phyloP scores from a whole-genome alignment of 1,284 basidiomycete species.

The Rhodotorula sp. region DNA sequence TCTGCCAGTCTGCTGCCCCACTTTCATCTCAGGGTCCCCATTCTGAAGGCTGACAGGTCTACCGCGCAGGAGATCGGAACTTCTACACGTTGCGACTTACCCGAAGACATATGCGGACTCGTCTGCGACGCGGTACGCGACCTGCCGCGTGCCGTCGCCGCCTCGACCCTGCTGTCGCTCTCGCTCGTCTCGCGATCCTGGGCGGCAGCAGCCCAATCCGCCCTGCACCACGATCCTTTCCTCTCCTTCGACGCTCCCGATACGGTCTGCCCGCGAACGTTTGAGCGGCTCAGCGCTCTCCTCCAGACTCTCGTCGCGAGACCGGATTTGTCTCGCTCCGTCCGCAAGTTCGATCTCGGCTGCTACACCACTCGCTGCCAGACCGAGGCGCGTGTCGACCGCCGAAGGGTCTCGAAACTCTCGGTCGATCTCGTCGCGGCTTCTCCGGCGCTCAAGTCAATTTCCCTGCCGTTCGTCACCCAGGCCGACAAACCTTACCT shows the following conservation, averaged over 20 bases:
- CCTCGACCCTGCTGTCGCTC: slow-evolving; percentile 19
- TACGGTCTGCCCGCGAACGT: slow-evolving; percentile 8
- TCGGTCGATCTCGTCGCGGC: slow-evolving; percentile 7
- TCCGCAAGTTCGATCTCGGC: slow-evolving; percentile 11
- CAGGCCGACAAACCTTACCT: slow-evolving; percentile 18
- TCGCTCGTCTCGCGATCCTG: slow-evolving; percentile 20
- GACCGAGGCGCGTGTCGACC: slow-evolving; percentile 6
- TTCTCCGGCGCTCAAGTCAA: neutral
- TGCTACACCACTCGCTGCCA: slow-evolving; percentile 10
- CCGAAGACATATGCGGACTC: slow-evolving; percentile 8
- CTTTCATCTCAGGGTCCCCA: too few species aligned
- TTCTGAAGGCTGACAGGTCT: too few species aligned
- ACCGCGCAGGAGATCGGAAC: neutral
- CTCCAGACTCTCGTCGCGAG: slow-evolving; percentile 6
- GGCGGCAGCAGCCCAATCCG: slow-evolving; percentile 16
- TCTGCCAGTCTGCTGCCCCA: too few species aligned
- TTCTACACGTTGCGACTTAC: neutral
- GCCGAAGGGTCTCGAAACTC: slow-evolving; percentile 3
- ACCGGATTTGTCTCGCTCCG: slow-evolving; percentile 8
- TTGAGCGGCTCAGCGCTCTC: neutral
- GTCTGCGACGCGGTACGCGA: neutral
- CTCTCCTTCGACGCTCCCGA: slow-evolving; percentile 23
- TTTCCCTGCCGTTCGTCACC: slow-evolving; percentile 24
- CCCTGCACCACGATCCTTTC: slow-evolving; percentile 3
- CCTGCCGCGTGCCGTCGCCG: slow-evolving; percentile 2